phyloP scores from a whole-genome alignment of 352 stramenopile genomes.

The Globisporangium orthogonon region DNA sequence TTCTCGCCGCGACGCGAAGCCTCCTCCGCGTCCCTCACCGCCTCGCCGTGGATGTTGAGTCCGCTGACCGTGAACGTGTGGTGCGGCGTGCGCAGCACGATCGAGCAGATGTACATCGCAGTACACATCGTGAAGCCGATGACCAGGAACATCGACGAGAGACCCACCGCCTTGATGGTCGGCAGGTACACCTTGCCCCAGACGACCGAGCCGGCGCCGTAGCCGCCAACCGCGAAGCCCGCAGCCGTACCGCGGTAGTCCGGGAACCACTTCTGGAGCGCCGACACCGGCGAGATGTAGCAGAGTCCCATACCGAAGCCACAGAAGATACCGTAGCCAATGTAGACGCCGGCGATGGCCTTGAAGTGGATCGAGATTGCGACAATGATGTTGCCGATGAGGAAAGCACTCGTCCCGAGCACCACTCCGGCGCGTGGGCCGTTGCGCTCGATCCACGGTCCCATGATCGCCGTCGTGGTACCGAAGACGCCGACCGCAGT shows the following conservation, averaged over 20 bases:
- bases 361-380: slow-evolving; percentile 43
- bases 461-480: slow-evolving; percentile 52
- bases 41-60: slow-evolving; percentile 60
- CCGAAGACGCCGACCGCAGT: slow-evolving; percentile 59
- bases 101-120: slow-evolving; percentile 27
- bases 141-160: slow-evolving; percentile 41
- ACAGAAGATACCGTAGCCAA: slow-evolving; percentile 62
- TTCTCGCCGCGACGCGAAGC: slow-evolving; percentile 29
- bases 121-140: slow-evolving; percentile 31
- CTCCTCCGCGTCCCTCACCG: slow-evolving; percentile 27
- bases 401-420: slow-evolving; percentile 41
- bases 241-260: slow-evolving; percentile 64
- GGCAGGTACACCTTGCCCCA: slow-evolving; percentile 64
- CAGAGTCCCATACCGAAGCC: slow-evolving; percentile 60
- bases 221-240: slow-evolving; percentile 59
- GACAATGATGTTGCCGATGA: slow-evolving; percentile 42
- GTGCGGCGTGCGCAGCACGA: slow-evolving; percentile 43
- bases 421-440: slow-evolving; percentile 43
- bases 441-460: slow-evolving; percentile 60
- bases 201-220: slow-evolving; percentile 53
- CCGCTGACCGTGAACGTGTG: slow-evolving; percentile 36
- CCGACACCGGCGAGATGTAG: slow-evolving; percentile 74
- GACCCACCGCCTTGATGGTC: slow-evolving; percentile 36
- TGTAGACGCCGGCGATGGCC: slow-evolving; percentile 42
- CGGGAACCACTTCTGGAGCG: slow-evolving; percentile 75